Evolutionary conservation across 768 basidiomycete genomes (phyloP), one percentile per base, ranked within the genome.

Genomic region (Coprinellus micaceus): DNA sequence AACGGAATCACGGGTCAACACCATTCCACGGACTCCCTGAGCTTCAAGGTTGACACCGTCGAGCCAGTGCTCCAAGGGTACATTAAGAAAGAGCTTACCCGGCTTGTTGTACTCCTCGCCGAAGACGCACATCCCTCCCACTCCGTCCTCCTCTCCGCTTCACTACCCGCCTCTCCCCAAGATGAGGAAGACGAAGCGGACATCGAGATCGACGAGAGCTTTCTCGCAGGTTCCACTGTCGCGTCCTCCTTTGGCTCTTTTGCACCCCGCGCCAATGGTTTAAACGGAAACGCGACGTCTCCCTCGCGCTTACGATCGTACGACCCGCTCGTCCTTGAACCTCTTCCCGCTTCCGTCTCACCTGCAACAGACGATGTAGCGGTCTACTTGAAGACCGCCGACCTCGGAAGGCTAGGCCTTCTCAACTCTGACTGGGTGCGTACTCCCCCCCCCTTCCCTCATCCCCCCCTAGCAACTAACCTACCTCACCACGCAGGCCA

Each of bases 381-480:
- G 2, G 61, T 91, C 0, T 89, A 86, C 66, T 61, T 89, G 30
- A 77, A 79, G 29, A 83, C 87, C 2, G 64, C 74, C n/a, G 84
- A 88, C 56, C 74, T 94, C 15, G 78, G 81, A 37, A 79, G 74
- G 52, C 71, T 89, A 40, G 90, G 91, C 13, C 66, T 86, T 5
- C 74, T 90, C 49, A 80, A 82, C 59, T 86, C 86, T 29, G 91
- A 92, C 64, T 94, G 91, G 92, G 91, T 89, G 68, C 50, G 71
- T 60, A 19, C 24, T 19, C 50, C 45, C 11, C 56, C 25, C 15
- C 22, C 17, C 15, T 17, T 9, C 33, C 58, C 19, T 19, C 30
- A 51, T 47, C 15, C 37, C 19, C 7, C 45, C 29, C 59, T 21
- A n/a, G n/a, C n/a, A n/a, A n/a, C n/a, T n/a, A n/a, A n/a, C n/a